These are phyloP conservation scores for Corylus americana DNA, from an alignment of 306 rosid genomes.

Conservation along the genomic window DNA sequence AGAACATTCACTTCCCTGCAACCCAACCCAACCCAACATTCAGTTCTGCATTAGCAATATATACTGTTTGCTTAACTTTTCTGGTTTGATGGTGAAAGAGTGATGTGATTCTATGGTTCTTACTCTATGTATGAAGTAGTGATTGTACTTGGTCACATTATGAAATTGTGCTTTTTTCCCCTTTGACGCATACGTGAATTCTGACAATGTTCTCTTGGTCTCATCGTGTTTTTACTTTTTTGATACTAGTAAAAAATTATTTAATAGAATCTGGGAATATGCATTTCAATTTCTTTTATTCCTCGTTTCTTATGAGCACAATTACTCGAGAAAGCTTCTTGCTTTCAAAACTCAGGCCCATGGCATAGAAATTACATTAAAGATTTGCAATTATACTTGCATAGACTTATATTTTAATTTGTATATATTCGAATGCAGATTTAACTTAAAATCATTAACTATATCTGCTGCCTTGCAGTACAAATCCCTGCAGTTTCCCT, in stretches of 20 bases:
- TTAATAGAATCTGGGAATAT: conserved; percentile 1
- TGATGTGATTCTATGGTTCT: not conserved
- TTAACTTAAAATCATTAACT: not conserved
- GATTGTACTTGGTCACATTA: not conserved
- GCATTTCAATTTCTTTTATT: not conserved
- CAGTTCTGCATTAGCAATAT: not conserved
- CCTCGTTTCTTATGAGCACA: not conserved
- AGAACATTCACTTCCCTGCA: not conserved
- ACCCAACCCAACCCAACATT: not conserved
- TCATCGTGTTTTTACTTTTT: not conserved
- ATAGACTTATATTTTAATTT: not conserved
- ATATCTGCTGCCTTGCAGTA: conserved; percentile 46
- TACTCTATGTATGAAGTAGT: not conserved
- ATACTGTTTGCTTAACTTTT: not conserved
- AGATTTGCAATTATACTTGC: not conserved
- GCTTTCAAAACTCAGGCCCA: not conserved
- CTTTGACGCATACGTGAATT: not conserved
- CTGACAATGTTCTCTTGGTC: not conserved
- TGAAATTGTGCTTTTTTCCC: not conserved
- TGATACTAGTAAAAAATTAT: not conserved
- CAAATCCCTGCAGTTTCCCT: conserved; percentile 71
- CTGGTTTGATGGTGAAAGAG: not conserved
- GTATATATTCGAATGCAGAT: not conserved
- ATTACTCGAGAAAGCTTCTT: not conserved
- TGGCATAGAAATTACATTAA: not conserved